Evolutionary conservation across 371 early-diverging fungal species (phyloP).

Genomic region (Circinella umbellata): DNA sequence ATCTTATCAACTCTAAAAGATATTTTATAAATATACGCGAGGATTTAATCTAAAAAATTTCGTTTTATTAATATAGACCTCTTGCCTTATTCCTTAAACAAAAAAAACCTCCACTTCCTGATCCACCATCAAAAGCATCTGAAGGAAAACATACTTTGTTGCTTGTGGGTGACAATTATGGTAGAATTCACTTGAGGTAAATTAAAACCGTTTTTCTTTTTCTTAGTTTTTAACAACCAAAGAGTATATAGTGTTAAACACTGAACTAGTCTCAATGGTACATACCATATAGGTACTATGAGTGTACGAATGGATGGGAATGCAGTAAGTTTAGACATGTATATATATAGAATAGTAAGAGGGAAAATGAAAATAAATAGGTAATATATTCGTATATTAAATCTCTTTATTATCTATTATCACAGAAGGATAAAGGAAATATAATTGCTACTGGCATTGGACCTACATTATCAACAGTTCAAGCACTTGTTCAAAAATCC

Average conservation of each 20-base stretch:
- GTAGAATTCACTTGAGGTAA: constrained; percentile 10
- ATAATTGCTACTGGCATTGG: neutral
- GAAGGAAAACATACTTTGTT: constrained; percentile 8
- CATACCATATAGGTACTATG: constrained; percentile 13
- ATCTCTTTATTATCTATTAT: neutral
- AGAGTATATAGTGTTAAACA: constrained; percentile 1
- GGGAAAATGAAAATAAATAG: too few species aligned
- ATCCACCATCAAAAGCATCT: constrained; percentile 2
- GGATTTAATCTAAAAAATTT: too few species aligned
- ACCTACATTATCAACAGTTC: neutral
- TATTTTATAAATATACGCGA: too few species aligned
- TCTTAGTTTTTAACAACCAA: neutral
- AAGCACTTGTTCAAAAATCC: constrained; percentile 2
- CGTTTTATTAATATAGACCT: neutral
- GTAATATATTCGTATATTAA: too few species aligned
- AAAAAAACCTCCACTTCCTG: constrained; percentile 14
- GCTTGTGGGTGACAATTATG: constrained; percentile 10
- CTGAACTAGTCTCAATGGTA: constrained; percentile 10
- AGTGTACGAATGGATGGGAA: neutral
- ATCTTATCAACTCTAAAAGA: too few species aligned
- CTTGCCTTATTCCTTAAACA: neutral
- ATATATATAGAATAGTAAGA: too few species aligned
- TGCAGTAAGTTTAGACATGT: neutral
- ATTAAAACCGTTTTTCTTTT: neutral
- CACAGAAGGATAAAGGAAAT: neutral